phyloP scores from a whole-genome alignment of 2,329 filamentous ascomycete species.

The Diplocarpon rosae region DNA sequence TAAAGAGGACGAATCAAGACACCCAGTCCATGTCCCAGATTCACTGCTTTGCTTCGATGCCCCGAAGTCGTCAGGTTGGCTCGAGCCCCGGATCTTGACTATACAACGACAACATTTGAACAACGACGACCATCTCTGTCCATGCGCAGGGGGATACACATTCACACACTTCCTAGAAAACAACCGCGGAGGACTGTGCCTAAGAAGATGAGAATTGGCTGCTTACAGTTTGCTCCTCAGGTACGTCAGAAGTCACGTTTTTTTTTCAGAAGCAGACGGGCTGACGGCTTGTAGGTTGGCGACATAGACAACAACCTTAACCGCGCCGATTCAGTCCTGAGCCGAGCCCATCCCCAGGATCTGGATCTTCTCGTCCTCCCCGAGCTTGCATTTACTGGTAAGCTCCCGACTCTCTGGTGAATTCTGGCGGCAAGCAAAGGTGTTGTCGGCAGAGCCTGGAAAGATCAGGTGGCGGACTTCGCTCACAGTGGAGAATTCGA shows the following conservation, averaged over 20 bases:
- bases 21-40: too few species aligned
- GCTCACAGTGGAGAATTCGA: too few species aligned
- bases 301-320: constrained; percentile 60
- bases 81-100: too few species aligned
- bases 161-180: too few species aligned
- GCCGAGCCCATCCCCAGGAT: constrained; percentile 37
- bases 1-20: too few species aligned
- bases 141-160: background rate
- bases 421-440: too few species aligned
- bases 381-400: constrained; percentile 66
- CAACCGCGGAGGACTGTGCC: background rate
- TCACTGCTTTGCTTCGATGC: too few species aligned
- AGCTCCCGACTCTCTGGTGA: background rate
- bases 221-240: constrained; percentile 58
- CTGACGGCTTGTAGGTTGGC: constrained; percentile 40
- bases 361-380: constrained; percentile 64
- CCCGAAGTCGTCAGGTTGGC: too few species aligned
- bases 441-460: too few species aligned
- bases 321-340: constrained; percentile 54
- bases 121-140: background rate
- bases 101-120: too few species aligned
- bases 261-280: background rate
- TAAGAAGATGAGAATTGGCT: constrained; percentile 52
- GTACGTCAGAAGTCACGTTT: constrained; percentile 28
- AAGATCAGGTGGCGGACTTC: too few species aligned